Conservation (phyloP, 1,284 basidiomycete genomes). For the Phlebopus sp. region DNA sequence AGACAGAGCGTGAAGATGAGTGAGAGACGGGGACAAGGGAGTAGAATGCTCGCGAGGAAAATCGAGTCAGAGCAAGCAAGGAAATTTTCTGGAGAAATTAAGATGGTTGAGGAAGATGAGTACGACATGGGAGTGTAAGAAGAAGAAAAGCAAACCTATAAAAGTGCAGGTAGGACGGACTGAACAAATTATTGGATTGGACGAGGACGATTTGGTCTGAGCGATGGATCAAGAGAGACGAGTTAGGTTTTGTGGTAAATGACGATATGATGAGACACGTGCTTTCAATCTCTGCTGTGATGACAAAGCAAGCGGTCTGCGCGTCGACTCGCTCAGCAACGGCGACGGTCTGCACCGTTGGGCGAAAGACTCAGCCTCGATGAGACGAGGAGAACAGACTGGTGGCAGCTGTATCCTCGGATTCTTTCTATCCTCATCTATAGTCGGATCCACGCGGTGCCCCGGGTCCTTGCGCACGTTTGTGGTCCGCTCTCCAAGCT, state of each 20-base stretch:
- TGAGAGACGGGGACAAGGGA: neutral
- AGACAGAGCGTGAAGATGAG: neutral
- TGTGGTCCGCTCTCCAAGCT: conserved; percentile 16
- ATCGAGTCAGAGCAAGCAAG: neutral
- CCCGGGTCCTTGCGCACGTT: conserved; percentile 36
- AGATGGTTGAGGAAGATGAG: too few species aligned
- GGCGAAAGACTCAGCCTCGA: conserved; percentile 21
- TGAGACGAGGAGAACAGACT: conserved; percentile 10
- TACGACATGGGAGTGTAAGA: neutral
- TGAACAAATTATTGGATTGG: neutral
- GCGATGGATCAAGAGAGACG: neutral
- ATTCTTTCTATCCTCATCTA: conserved; percentile 24
- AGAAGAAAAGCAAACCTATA: neutral
- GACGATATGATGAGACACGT: conserved; percentile 31
- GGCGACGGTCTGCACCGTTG: conserved; percentile 1
- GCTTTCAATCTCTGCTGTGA: conserved; percentile 15
- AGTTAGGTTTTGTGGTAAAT: conserved; percentile 16
- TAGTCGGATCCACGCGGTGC: conserved; percentile 22
- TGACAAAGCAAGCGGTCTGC: conserved; percentile 7
- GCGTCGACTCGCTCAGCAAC: conserved; percentile 10
- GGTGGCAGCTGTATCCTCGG: conserved; percentile 9
- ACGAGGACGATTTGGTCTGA: neutral
- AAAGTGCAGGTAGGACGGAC: conserved; percentile 3
- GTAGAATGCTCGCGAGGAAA: neutral
- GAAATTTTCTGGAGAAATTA: conserved; percentile 3